A percentile compares a stretch with the other conserved stretches of the same genome.
Evolutionary conservation across 805 yeast genomes (phyloP).

Genomic region (Metschnikowia cerradonensis): DNA sequence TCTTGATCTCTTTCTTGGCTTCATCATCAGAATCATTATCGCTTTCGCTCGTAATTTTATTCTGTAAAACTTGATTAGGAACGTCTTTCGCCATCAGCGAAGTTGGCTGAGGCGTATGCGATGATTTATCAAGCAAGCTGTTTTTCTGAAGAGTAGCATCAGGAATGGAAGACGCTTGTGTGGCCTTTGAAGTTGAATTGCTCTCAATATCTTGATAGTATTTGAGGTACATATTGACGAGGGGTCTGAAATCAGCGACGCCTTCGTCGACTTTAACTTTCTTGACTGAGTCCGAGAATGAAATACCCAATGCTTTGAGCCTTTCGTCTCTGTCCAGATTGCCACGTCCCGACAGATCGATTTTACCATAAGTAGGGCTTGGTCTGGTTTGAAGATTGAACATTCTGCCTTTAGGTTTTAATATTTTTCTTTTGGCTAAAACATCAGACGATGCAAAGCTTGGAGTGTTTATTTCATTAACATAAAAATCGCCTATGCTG

Average conservation of each 20-base stretch:
- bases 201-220: conserved; percentile 41
- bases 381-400: conserved; percentile 8
- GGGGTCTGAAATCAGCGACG: conserved; percentile 51
- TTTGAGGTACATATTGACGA: conserved; percentile 54
- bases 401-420: conserved; percentile 44
- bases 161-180: background rate
- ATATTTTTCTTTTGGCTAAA: conserved; percentile 66
- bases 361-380: background rate
- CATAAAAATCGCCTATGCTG: conserved; percentile 23
- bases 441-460: conserved; percentile 52
- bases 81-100: conserved; percentile 1
- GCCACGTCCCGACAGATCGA: background rate
- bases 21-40: conserved; percentile 28
- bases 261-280: conserved; percentile 41
- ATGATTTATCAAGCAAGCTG: background rate
- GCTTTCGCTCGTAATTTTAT: conserved; percentile 9
- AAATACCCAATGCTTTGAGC: conserved; percentile 62
- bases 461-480: conserved; percentile 14
- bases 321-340: conserved; percentile 39
- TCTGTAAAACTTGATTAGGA: background rate
- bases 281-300: conserved; percentile 48
- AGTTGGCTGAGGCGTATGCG: conserved; percentile 13
- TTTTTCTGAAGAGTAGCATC: background rate
- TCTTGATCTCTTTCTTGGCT: conserved; percentile 15
- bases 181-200: background rate